A percentile compares a stretch with the other conserved stretches of the same genome.
Conservation (phyloP, 2,329 filamentous ascomycete species). For the Colletotrichum tropicale region DNA sequence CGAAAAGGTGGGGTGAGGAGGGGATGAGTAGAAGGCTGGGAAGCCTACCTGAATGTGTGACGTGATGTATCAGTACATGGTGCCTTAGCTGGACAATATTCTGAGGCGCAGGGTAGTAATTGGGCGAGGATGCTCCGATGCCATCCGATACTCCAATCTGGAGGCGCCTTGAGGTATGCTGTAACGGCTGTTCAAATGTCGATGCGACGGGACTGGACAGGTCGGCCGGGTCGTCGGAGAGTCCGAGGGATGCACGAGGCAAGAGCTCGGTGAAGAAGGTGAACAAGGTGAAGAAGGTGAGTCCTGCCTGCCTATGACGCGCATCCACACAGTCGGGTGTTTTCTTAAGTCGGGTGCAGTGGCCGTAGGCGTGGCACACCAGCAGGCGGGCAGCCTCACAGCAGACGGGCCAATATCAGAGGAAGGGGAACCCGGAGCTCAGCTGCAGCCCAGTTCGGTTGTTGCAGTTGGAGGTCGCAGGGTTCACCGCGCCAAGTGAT, state of each 20-base stretch:
- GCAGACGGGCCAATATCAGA: neutral
- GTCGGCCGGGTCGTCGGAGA: neutral
- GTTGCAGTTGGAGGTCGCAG: constrained; percentile 6
- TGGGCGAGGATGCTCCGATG: neutral
- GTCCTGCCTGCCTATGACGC: neutral
- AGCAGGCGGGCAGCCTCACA: neutral
- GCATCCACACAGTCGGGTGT: neutral
- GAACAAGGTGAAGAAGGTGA: neutral
- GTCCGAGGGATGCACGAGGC: neutral
- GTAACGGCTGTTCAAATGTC: neutral
- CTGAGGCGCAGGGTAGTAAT: neutral
- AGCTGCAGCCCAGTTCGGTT: neutral
- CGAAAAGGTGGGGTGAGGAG: neutral
- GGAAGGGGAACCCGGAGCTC: neutral
- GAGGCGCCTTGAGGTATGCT: neutral
- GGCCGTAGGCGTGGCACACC: neutral
- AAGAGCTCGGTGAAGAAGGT: neutral
- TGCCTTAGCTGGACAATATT: neutral
- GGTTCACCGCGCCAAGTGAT: constrained; percentile 15
- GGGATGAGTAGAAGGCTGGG: neutral
- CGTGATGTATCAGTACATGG: neutral
- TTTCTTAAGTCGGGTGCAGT: neutral
- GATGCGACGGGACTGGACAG: neutral
- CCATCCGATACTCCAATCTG: neutral
- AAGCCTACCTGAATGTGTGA: neutral